Conservation (phyloP, 2,329 filamentous ascomycete species). For the Fusarium sp. region DNA sequence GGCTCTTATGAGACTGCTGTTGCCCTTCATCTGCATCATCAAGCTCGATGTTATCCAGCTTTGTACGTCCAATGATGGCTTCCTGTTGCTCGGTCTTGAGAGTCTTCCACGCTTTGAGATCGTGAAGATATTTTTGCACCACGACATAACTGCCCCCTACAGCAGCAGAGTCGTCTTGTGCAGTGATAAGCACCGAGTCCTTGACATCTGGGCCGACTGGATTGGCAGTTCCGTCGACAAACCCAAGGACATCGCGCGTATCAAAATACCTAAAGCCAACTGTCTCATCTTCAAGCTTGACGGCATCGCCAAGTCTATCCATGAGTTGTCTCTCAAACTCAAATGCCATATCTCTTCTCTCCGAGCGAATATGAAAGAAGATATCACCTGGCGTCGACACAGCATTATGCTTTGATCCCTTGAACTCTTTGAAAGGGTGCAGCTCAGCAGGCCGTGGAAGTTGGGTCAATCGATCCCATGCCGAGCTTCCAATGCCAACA, state of each 20-base stretch:
- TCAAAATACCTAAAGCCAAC: slow-evolving; percentile 71
- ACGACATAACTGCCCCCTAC: slow-evolving; percentile 68
- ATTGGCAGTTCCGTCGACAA: slow-evolving; percentile 71
- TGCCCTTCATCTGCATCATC: slow-evolving; percentile 59
- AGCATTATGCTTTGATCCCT: slow-evolving; percentile 62
- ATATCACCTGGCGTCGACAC: slow-evolving; percentile 68
- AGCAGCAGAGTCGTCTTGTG: slow-evolving; percentile 53
- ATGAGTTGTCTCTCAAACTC: slow-evolving; percentile 69
- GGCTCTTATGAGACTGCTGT: slow-evolving; percentile 67
- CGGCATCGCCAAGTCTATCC: slow-evolving; percentile 59
- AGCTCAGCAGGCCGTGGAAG: slow-evolving; percentile 63
- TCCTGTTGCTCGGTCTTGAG: slow-evolving; percentile 65
- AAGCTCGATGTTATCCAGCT: slow-evolving; percentile 68
- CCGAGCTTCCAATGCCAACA: slow-evolving; percentile 64
- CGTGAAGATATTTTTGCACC: slow-evolving; percentile 69
- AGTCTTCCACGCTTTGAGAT: slow-evolving; percentile 59
- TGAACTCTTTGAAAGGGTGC: slow-evolving; percentile 60
- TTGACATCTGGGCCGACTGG: slow-evolving; percentile 60
- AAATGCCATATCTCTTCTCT: slow-evolving; percentile 67
- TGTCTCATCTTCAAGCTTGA: slow-evolving; percentile 64
- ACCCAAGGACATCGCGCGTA: slow-evolving; percentile 67
- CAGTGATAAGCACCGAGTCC: slow-evolving; percentile 57
- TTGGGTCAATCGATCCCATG: slow-evolving; percentile 61
- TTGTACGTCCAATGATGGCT: slow-evolving; percentile 67
- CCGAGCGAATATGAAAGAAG: slow-evolving; percentile 68